Conservation (phyloP, 805 yeast species). For the Yarrowia sp. region DNA sequence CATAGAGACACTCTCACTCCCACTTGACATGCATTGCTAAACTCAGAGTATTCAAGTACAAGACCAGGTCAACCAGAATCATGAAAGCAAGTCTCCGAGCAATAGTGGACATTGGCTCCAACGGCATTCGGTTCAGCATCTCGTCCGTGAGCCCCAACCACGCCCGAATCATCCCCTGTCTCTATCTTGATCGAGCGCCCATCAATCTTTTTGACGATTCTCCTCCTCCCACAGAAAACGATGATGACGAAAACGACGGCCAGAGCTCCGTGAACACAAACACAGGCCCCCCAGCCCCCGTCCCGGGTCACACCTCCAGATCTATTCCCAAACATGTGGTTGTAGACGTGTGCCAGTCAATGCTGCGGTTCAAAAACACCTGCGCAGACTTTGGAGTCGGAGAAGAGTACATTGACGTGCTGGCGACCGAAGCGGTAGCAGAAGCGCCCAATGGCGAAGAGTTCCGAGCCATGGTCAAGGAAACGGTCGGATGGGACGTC, state of each 20-base stretch:
- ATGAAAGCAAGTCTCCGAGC: constrained; percentile 50
- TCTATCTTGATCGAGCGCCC: constrained; percentile 75
- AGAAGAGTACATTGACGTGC: constrained; percentile 61
- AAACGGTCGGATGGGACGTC: constrained; percentile 73
- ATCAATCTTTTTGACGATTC: constrained; percentile 60
- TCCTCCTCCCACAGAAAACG: constrained; percentile 22
- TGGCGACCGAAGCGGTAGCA: constrained; percentile 78
- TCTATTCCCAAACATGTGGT: constrained; percentile 56
- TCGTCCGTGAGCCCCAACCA: constrained; percentile 72
- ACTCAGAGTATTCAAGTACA: constrained; percentile 9
- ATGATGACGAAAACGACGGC: constrained; percentile 33
- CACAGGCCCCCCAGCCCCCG: constrained; percentile 25
- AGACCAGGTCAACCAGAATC: neutral
- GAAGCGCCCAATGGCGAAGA: constrained; percentile 70
- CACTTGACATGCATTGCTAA: constrained; percentile 37
- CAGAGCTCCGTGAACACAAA: constrained; percentile 37
- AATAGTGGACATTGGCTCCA: constrained; percentile 79
- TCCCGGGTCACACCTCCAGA: constrained; percentile 22
- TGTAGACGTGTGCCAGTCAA: constrained; percentile 64
- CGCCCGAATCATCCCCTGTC: constrained; percentile 79
- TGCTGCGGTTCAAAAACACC: constrained; percentile 70
- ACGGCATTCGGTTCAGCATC: constrained; percentile 75
- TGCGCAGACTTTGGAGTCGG: constrained; percentile 79
- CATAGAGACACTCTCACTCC: constrained; percentile 2
- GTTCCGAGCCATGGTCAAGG: constrained; percentile 61